Evolutionary conservation across 2,329 filamentous ascomycete species (phyloP).

Genomic region (Blastomyces emzantsi): DNA sequence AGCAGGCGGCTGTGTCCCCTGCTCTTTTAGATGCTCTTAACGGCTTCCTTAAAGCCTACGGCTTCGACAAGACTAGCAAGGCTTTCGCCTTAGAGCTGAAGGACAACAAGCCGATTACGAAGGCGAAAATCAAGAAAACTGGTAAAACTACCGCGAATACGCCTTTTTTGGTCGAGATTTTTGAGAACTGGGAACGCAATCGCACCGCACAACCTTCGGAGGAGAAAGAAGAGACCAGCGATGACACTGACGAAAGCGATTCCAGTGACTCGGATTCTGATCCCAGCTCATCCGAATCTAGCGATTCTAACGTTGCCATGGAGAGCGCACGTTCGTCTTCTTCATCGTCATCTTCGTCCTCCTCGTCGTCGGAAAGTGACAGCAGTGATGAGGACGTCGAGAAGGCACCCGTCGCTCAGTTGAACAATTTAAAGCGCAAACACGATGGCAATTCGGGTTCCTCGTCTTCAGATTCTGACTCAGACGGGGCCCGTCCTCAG

Average conservation of each 20-base stretch:
- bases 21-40: slow-evolving; percentile 60
- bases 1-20: slow-evolving; percentile 40
- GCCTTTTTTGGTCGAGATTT: slow-evolving; percentile 36
- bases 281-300: slow-evolving; percentile 28
- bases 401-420: slow-evolving; percentile 26
- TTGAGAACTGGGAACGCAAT: slow-evolving; percentile 20
- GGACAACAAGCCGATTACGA: slow-evolving; percentile 24
- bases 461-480: slow-evolving; percentile 29
- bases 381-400: slow-evolving; percentile 36
- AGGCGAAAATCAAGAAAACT: slow-evolving; percentile 22
- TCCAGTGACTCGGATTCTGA: slow-evolving; percentile 20
- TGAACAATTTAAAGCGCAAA: slow-evolving; percentile 50
- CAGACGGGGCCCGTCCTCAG: slow-evolving; percentile 22
- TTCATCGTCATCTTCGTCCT: slow-evolving; percentile 34
- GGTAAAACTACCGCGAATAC: slow-evolving; percentile 20
- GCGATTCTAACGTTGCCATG: slow-evolving; percentile 38
- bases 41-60: slow-evolving; percentile 56
- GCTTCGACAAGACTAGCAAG: slow-evolving; percentile 53
- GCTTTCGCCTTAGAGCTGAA: slow-evolving; percentile 56
- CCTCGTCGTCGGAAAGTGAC: slow-evolving; percentile 41
- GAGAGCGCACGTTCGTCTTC: slow-evolving; percentile 33
- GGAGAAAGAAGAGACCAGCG: slow-evolving; percentile 11
- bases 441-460: slow-evolving; percentile 38
- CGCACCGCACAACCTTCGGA: slow-evolving; percentile 18
- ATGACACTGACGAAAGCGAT: slow-evolving; percentile 19